These are phyloP conservation scores for Cryptococcus sp. DNA, from an alignment of 1,284 basidiomycete species.

Conservation along the genomic window DNA sequence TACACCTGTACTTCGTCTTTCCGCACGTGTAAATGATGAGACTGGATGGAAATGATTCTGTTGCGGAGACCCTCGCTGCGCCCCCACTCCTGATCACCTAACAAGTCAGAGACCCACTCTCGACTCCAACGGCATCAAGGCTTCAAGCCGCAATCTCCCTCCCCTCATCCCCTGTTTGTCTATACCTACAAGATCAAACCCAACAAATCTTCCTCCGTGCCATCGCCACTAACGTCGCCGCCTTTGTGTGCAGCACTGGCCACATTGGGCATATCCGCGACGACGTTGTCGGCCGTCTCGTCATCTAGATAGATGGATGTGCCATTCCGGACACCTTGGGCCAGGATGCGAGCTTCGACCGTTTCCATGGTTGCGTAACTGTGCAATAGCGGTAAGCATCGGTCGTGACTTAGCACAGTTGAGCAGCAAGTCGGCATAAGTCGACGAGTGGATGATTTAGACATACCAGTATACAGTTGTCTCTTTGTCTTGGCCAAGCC, in stretches of 20 bases:
- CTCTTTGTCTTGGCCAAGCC: conserved; percentile 44
- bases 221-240: conserved; percentile 38
- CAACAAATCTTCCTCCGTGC: conserved; percentile 37
- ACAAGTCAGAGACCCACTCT: too few relatives aligned
- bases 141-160: too few relatives aligned
- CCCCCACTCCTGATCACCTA: too few relatives aligned
- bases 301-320: conserved; percentile 49
- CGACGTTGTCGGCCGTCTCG: conserved; percentile 27
- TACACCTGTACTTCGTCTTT: too few relatives aligned
- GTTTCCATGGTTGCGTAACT: conserved; percentile 50
- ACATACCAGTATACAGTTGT: conserved; percentile 50
- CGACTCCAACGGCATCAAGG: too few relatives aligned
- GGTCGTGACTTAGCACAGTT: too few relatives aligned
- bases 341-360: conserved; percentile 48
- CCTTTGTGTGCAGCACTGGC: conserved; percentile 45
- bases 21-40: too few relatives aligned
- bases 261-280: conserved; percentile 39
- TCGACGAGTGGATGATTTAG: background rate
- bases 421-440: too few relatives aligned
- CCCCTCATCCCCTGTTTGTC: too few relatives aligned
- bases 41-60: too few relatives aligned
- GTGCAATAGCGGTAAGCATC: background rate
- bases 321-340: conserved; percentile 47
- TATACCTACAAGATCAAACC: conserved; percentile 28
- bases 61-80: too few relatives aligned